Base-by-base conservation (phyloP, 495 filamentous ascomycete genomes). In the Aspergillus kassunensis region DNA sequence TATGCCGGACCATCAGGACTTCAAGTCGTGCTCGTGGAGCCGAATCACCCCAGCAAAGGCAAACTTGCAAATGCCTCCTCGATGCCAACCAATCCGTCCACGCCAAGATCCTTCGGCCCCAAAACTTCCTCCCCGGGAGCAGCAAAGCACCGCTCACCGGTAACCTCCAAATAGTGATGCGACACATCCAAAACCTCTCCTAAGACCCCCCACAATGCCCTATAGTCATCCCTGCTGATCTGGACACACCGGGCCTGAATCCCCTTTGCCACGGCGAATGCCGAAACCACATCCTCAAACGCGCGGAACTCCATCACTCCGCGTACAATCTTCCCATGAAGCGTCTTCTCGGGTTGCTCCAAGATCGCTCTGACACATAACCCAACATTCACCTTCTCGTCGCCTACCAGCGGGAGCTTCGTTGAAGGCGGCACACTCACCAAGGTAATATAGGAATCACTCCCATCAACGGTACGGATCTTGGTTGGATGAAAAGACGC, bases 331-430 rank as follows among this genome's bases (percentile, higher is more conserved):
- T 51, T 62, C 5, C 61, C 66, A 2, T 13, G 15, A 1, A 29
- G 41, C 24, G 37, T 34, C 8, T 66, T 69, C 4, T 59, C 55
- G 0, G 68, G 70, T 54, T 74, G 60, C 10, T 54, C 53, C 1
- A 78, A 49, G 24, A 76, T 70, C 7, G 72, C 62, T n/a, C 49
- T 35, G 0, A 68, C 67, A 48, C 73, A 75, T 13, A 62, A 35
- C 0, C 67, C 68, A 13, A 72, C 33, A 42, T 79, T 80, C 10
- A 44, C 53, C 2, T 10, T 47, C 15, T 63, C 60, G 37, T 76
- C 70, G 5, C 76, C 77, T 13, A 75, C 59, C 3, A 64, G 56
- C 1, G 43, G 19, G 12, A 79, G 60, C 6, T 59, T 68, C 7
- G 67, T 70, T 0, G 61, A 54, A 1, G 61, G 50, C 1, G 58